Evolutionary conservation across 305 asterid species (phyloP), one percentile per base, ranked within the genome.

Genomic region (Fraxinus sp.): DNA sequence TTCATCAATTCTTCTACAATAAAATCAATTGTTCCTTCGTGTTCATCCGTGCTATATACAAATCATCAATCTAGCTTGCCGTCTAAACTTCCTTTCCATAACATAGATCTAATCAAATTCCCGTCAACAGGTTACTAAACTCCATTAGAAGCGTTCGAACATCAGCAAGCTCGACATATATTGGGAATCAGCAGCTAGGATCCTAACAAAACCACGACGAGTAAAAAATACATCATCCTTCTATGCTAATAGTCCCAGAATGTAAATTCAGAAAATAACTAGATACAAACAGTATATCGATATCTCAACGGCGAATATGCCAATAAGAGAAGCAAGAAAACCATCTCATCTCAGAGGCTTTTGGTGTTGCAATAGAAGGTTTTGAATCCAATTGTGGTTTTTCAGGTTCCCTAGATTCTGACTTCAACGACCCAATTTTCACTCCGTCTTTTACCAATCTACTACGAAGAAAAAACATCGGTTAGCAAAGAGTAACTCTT

Each of bases 371-470:
- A n/a, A 74, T 49, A 2, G 89, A 74, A 43, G 20, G 82, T 3
- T 79, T 84, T 0, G 71, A 64, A 79, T 86, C 82, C 84, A 28
- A 0, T 39, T 86, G 74, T 5, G 86, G 49, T 68, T 87, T 79
- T 78, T 87, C 89, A 0, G 85, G 85, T 55, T 88, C 91, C 83
- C 86, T 93, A 49, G 87, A 7, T 2, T 75, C 83, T 32, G 80
- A 74, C 86, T 87, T 89, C 79, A 88, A 77, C 8, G 94, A 89
- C 10, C 80, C 77, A 0, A 79, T 64, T 71, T 87, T 93, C 41
- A 83, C 86, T 4, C 86, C 86, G 8, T 87, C 94, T 0, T 80
- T 82, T 22, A 83, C 90, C 86, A 94, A 88, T 78, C 98, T 96
- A 93, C 14, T 16, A 80, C 79, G 64, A 18, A 71, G 74, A 26